Evolutionary conservation across 129 eudicot genomes (phyloP).

Genomic region (Pseudognaphalium luteoalbum): DNA sequence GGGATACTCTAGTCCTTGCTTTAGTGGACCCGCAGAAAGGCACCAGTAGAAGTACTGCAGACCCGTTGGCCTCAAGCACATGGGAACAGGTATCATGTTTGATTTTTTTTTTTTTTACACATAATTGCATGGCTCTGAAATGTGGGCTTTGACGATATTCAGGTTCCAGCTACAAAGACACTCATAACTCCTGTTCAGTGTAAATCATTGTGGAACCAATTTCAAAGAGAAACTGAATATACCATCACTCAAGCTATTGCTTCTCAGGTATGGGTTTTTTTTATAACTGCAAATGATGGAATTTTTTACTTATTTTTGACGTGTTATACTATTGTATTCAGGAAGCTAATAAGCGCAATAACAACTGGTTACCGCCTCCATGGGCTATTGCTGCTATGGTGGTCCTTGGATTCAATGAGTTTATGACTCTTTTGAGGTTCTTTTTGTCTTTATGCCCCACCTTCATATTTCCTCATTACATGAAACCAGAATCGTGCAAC

Average conservation of each 20-base stretch:
- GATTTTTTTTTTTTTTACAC: not conserved
- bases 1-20: slow-evolving; percentile 68
- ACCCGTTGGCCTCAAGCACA: slow-evolving; percentile 93
- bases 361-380: slow-evolving; percentile 99
- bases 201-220: slow-evolving; percentile 89
- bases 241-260: slow-evolving; percentile 91
- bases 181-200: slow-evolving; percentile 94
- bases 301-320: not conserved
- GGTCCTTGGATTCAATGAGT: slow-evolving; percentile 90
- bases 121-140: not conserved
- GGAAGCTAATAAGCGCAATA: slow-evolving; percentile 95
- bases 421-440: slow-evolving; percentile 96
- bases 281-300: slow-evolving; percentile 14
- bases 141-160: not conserved
- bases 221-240: slow-evolving; percentile 89
- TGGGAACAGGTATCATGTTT: slow-evolving; percentile 73
- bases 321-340: slow-evolving; percentile 33
- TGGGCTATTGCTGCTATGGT: slow-evolving; percentile 91
- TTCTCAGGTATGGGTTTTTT: slow-evolving; percentile 54
- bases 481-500: not conserved
- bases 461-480: not conserved
- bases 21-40: slow-evolving; percentile 58
- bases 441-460: not conserved
- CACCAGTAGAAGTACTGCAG: slow-evolving; percentile 50
- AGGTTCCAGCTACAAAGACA: slow-evolving; percentile 89